Evolutionary conservation across 2,329 filamentous ascomycete species (phyloP).

Genomic region (Trichophaea hybrida): DNA sequence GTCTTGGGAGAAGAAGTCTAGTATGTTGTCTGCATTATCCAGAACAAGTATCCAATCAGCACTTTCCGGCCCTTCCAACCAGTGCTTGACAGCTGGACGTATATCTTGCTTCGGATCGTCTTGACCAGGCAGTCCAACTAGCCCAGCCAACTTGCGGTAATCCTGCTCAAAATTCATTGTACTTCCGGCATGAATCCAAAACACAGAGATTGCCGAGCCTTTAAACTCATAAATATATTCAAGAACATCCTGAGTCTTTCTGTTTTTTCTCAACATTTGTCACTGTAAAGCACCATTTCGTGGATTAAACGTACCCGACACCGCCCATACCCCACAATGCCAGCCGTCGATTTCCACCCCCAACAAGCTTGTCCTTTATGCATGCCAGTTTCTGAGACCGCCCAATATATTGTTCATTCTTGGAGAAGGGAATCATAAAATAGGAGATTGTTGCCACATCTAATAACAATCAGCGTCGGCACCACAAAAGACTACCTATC

Average conservation of each 20-base stretch:
- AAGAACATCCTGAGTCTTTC: not conserved
- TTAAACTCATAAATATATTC: not conserved
- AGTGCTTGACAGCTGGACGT: not conserved
- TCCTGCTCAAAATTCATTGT: not conserved
- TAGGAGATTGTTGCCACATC: no score
- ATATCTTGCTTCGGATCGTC: not conserved
- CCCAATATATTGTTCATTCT: no score
- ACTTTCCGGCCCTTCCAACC: constrained; percentile 12
- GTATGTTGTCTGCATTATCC: constrained; percentile 10
- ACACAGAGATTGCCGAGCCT: not conserved
- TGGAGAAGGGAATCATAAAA: no score
- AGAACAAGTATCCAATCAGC: constrained; percentile 15
- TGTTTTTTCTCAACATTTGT: not conserved
- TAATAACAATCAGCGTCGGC: no score
- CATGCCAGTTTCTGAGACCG: no score
- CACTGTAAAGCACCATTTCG: no score
- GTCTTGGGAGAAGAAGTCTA: not conserved
- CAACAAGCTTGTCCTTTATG: no score
- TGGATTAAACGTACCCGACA: no score
- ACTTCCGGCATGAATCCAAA: constrained; percentile 8
- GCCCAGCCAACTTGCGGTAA: not conserved
- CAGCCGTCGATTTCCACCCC: no score
- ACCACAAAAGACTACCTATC: no score
- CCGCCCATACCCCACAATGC: no score
- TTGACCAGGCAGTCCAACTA: not conserved